Evolutionary conservation across 768 basidiomycete species (phyloP).

Genomic region (Trametes coccinea): DNA sequence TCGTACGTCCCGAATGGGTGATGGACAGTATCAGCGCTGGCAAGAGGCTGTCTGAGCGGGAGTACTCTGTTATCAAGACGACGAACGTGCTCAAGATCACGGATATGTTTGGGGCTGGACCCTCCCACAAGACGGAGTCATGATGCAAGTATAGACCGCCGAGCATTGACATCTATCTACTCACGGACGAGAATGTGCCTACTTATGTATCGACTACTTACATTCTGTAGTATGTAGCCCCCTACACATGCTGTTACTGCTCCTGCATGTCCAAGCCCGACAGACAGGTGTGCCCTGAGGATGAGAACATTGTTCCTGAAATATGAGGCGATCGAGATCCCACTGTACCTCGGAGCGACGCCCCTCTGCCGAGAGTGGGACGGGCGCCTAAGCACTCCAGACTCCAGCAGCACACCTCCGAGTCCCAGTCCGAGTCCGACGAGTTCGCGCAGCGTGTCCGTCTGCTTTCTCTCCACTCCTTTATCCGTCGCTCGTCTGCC

Average conservation of each 20-base stretch:
- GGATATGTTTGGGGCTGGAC: slow-evolving; percentile 36
- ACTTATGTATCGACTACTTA: neutral
- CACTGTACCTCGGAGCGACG: neutral
- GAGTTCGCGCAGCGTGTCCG: slow-evolving; percentile 1
- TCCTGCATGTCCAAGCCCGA: no score
- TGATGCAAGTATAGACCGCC: neutral
- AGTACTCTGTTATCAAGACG: slow-evolving; percentile 52
- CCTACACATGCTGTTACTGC: no score
- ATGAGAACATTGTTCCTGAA: no score
- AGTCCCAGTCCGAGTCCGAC: neutral
- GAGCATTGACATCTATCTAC: neutral
- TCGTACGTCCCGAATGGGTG: slow-evolving; percentile 79
- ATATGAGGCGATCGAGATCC: no score
- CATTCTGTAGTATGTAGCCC: neutral
- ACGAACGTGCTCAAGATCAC: slow-evolving; percentile 39
- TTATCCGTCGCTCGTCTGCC: slow-evolving; percentile 8
- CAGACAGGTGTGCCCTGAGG: no score
- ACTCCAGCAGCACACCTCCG: neutral
- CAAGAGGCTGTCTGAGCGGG: slow-evolving; percentile 58
- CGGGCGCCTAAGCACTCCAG: neutral
- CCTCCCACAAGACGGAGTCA: neutral
- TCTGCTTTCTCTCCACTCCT: slow-evolving; percentile 15
- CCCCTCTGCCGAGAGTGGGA: neutral
- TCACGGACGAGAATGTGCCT: slow-evolving; percentile 2
- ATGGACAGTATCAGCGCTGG: slow-evolving; percentile 64